These are phyloP conservation scores for Rhynchospora tenuis DNA, from an alignment of 176 grass and related monocot genomes.

Conservation along the genomic window DNA sequence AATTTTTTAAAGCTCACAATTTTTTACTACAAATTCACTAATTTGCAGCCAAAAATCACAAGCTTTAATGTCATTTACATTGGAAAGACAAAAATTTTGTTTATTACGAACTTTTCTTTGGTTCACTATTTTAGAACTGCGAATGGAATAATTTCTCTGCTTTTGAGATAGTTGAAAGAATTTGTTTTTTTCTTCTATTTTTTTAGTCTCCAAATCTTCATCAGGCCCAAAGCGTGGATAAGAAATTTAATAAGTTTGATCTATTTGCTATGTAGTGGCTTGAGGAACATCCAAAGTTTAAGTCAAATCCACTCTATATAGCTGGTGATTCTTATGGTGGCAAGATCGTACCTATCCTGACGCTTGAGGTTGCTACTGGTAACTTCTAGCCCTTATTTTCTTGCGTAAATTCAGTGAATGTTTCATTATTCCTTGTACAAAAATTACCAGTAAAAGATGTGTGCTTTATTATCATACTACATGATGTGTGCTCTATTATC, in stretches of 20 bases:
- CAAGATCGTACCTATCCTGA: conserved; percentile 48
- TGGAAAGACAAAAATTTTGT: too few species aligned
- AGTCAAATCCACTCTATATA: conserved; percentile 62
- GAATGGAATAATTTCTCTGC: background rate
- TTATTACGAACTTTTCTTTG: background rate
- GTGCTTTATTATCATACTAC: too few species aligned
- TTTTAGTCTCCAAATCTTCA: background rate
- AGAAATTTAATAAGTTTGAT: too few species aligned
- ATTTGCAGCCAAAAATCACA: too few species aligned
- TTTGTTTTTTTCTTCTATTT: too few species aligned
- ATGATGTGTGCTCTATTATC: background rate
- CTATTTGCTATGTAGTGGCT: conserved; percentile 35
- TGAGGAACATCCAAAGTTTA: conserved; percentile 46
- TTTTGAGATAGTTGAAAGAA: background rate
- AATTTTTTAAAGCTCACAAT: too few species aligned
- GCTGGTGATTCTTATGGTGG: conserved; percentile 70
- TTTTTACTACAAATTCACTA: too few species aligned
- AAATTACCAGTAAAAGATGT: background rate
- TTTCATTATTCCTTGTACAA: background rate
- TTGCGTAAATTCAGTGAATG: background rate
- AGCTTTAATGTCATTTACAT: too few species aligned
- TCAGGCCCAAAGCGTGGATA: too few species aligned
- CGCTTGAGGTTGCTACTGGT: conserved; percentile 34
- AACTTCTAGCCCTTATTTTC: background rate
- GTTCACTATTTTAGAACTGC: background rate